A percentile compares a stretch with the other conserved stretches of the same genome.
These are phyloP conservation scores for Leccinum boreale DNA, from an alignment of 768 basidiomycete species.

Conservation along the genomic window DNA sequence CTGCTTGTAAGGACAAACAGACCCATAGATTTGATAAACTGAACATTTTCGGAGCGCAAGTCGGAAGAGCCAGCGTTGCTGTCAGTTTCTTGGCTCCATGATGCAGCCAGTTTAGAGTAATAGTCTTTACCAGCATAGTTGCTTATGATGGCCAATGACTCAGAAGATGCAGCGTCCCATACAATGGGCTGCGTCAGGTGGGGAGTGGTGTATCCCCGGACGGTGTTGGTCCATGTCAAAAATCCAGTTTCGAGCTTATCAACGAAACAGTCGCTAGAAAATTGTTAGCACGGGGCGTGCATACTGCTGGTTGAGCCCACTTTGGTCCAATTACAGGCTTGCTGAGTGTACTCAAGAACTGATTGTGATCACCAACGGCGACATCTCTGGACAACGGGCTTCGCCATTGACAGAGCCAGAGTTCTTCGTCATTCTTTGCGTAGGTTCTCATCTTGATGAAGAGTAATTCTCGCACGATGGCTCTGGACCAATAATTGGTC, in stretches of 20 bases:
- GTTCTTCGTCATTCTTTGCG: conserved; percentile 55
- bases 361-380: conserved; percentile 42
- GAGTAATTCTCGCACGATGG: conserved; percentile 60
- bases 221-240: conserved; percentile 61
- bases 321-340: conserved; percentile 34
- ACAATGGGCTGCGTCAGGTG: conserved; percentile 31
- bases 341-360: conserved; percentile 48
- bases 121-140: conserved; percentile 49
- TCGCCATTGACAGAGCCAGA: conserved; percentile 72
- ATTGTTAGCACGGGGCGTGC: background rate
- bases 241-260: conserved; percentile 81
- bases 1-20: conserved; percentile 29
- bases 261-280: conserved; percentile 47
- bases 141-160: conserved; percentile 50
- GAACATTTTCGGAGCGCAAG: conserved; percentile 50
- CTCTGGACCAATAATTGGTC: conserved; percentile 38
- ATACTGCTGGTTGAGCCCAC: conserved; percentile 26
- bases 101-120: conserved; percentile 53
- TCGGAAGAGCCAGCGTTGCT: conserved; percentile 51
- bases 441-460: conserved; percentile 78
- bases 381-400: conserved; percentile 56
- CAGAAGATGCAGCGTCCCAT: conserved; percentile 55
- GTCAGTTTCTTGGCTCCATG: conserved; percentile 83
- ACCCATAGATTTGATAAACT: conserved; percentile 51
- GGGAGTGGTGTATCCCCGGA: conserved; percentile 56